A percentile compares a stretch with the other conserved stretches of the same genome.
phyloP scores from a whole-genome alignment of 441 rosid genomes.

The Aquilaria agallochum region DNA sequence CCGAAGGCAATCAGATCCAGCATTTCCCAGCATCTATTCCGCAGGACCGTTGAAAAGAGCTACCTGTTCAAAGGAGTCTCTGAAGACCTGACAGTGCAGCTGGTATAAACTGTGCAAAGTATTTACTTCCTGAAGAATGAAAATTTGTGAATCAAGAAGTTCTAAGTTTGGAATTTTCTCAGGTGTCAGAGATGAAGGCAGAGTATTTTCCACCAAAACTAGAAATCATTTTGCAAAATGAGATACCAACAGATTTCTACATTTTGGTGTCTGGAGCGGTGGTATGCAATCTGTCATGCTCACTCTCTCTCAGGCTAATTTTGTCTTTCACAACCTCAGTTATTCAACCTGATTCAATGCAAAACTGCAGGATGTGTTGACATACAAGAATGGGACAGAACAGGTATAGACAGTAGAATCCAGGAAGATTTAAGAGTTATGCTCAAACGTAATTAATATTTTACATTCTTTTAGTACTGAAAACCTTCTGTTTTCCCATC shows the following conservation, averaged over 20 bases:
- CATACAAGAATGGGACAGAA: constrained; percentile 66
- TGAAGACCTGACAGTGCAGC: constrained; percentile 60
- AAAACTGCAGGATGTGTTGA: constrained; percentile 63
- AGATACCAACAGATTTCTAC: constrained; percentile 91
- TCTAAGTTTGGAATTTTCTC: constrained; percentile 11
- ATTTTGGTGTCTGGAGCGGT: constrained; percentile 84
- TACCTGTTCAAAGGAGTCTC: constrained; percentile 82
- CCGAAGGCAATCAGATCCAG: constrained; percentile 92
- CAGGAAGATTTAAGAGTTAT: too few species aligned
- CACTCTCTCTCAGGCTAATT: constrained; percentile 2
- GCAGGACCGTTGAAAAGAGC: constrained; percentile 38
- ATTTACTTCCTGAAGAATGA: neutral
- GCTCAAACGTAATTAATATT: too few species aligned
- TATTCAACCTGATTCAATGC: constrained; percentile 13
- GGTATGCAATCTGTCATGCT: constrained; percentile 36
- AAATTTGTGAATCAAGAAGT: neutral
- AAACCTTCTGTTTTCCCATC: too few species aligned
- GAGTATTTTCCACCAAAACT: constrained; percentile 89
- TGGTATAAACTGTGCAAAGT: constrained; percentile 34
- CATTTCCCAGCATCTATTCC: constrained; percentile 81
- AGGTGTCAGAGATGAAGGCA: constrained; percentile 86
- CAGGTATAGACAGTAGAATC: constrained; percentile 42
- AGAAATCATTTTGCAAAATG: constrained; percentile 86
- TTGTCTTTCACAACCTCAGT: constrained; percentile 4
- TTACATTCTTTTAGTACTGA: too few species aligned